Conservation (phyloP, 495 filamentous ascomycete genomes). For the Aspergillus indologenus region DNA sequence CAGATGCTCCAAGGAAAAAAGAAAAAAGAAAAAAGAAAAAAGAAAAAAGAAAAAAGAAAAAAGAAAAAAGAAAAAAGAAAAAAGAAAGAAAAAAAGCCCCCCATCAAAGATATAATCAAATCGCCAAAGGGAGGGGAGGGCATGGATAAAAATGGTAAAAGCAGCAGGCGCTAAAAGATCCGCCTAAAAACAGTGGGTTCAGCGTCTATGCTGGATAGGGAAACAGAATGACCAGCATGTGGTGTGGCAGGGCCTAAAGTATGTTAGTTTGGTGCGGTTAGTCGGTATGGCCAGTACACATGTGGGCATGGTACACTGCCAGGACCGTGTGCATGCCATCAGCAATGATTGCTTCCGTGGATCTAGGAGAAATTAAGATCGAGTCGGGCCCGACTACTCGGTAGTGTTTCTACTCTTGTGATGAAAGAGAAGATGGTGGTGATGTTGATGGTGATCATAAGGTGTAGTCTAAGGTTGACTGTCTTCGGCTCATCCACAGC, state of each 20-base stretch:
- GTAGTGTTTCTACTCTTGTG: too few relatives aligned
- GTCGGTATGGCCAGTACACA: background rate
- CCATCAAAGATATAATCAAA: background rate
- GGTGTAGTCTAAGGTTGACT: too few relatives aligned
- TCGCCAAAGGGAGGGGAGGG: background rate
- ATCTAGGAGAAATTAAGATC: background rate
- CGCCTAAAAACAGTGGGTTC: background rate
- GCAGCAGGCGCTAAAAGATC: background rate
- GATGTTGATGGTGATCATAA: too few relatives aligned
- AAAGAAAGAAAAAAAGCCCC: background rate
- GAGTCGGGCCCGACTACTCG: too few relatives aligned
- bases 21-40: slow-evolving; percentile 2
- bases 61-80: slow-evolving; percentile 2
- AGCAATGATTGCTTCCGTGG: background rate
- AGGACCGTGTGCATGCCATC: background rate
- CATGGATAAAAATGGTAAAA: background rate
- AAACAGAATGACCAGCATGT: background rate
- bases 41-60: slow-evolving; percentile 2
- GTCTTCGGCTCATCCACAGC: too few relatives aligned
- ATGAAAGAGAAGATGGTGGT: background rate
- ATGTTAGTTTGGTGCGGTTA: background rate
- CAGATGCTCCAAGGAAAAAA: background rate
- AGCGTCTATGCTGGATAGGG: background rate
- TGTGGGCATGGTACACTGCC: background rate
- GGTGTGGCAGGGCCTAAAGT: background rate